phyloP scores from a whole-genome alignment of 192 early-diverging fungal species.

The Jimgerdemannia lactiflua region DNA sequence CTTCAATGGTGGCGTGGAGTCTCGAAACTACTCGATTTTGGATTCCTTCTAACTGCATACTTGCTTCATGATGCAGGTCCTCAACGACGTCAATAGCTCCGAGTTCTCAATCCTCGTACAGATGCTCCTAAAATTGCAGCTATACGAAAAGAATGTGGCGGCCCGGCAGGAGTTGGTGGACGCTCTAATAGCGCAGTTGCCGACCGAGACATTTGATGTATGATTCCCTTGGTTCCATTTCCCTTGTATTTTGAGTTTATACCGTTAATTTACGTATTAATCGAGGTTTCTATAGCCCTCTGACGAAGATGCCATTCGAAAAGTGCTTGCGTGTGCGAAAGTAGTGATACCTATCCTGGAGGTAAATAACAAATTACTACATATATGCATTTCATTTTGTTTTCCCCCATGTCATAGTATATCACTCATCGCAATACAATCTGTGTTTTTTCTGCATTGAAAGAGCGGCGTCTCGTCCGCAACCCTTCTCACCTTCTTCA shows the following conservation, averaged over 20 bases:
- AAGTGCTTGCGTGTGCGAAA: slow-evolving; percentile 24
- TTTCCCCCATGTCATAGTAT: background rate
- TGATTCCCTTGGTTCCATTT: background rate
- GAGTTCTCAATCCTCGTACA: slow-evolving; percentile 13
- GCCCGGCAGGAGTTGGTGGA: slow-evolving; percentile 6
- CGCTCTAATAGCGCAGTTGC: slow-evolving; percentile 4
- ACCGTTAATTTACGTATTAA: background rate
- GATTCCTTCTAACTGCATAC: background rate
- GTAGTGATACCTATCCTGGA: slow-evolving; percentile 29
- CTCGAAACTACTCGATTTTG: background rate
- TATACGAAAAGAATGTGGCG: slow-evolving; percentile 15
- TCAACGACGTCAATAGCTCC: slow-evolving; percentile 6
- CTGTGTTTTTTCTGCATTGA: background rate
- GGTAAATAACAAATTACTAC: slow-evolving; percentile 15
- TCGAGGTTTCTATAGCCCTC: slow-evolving; percentile 1
- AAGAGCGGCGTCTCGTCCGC: slow-evolving; percentile 29
- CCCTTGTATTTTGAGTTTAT: background rate
- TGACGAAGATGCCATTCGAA: slow-evolving; percentile 15
- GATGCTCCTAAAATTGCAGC: slow-evolving; percentile 10
- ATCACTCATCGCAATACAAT: background rate
- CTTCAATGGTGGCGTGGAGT: background rate
- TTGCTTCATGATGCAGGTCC: slow-evolving; percentile 5
- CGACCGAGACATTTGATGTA: slow-evolving; percentile 13
- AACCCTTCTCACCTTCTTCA: slow-evolving; percentile 21
- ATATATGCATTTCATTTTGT: background rate